phyloP scores from a whole-genome alignment of 441 rosid species.

The Bruguiera hainesii region DNA sequence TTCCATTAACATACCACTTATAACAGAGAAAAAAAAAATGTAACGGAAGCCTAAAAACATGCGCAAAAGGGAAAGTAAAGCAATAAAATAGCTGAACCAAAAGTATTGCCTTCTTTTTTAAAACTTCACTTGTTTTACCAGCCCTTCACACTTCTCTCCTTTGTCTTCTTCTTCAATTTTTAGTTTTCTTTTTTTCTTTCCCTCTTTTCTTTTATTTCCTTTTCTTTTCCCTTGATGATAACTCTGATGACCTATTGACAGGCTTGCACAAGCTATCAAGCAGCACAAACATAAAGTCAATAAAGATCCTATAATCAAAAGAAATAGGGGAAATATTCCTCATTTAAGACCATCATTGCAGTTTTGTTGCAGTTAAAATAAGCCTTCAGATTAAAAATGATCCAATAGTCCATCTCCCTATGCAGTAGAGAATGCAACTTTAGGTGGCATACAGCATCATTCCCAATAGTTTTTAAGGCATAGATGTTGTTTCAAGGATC shows the following conservation, averaged over 20 bases:
- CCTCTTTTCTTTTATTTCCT: neutral
- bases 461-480: neutral
- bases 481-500: neutral
- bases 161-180: neutral
- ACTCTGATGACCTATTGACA: neutral
- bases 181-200: neutral
- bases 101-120: neutral
- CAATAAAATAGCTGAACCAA: neutral
- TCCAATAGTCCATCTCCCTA: neutral
- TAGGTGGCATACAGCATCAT: neutral
- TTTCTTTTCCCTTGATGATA: neutral
- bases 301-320: neutral
- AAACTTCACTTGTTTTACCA: neutral
- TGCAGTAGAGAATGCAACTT: neutral
- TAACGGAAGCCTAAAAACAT: neutral
- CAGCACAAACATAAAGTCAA: neutral
- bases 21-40: neutral
- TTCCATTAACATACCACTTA: neutral
- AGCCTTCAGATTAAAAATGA: neutral
- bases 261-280: no score
- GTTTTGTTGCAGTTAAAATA: neutral
- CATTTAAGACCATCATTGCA: neutral
- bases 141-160: neutral
- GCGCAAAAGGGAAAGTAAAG: neutral
- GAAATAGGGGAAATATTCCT: neutral